A percentile compares a stretch with the other conserved stretches of the same genome.
These are phyloP conservation scores for Talaromyces rugulosus DNA, from an alignment of 2,329 filamentous ascomycete species.

Conservation along the genomic window DNA sequence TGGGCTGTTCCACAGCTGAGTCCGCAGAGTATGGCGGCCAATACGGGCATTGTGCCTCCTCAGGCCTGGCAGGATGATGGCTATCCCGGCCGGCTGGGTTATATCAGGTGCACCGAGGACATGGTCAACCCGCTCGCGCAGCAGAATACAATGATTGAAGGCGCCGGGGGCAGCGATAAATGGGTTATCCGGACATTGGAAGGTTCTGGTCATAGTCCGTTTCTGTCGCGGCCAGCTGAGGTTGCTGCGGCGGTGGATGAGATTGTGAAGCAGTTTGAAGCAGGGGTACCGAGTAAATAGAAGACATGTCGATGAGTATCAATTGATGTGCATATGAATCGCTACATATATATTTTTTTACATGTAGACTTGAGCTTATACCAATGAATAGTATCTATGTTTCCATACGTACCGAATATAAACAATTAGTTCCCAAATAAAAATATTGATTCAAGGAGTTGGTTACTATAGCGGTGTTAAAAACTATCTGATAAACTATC, in stretches of 20 bases:
- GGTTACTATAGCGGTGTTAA: background rate
- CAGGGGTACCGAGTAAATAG: background rate
- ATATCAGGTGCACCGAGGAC: slow-evolving; percentile 1
- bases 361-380: too few relatives aligned
- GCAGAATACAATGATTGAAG: background rate
- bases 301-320: background rate
- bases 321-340: background rate
- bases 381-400: too few relatives aligned
- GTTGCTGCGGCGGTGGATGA: background rate
- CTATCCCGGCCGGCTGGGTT: background rate
- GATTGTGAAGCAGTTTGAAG: slow-evolving; percentile 4
- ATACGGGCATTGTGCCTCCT: background rate
- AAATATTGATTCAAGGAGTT: background rate
- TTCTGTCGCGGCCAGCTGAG: background rate
- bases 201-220: slow-evolving; percentile 1
- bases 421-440: background rate
- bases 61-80: background rate
- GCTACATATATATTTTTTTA: too few relatives aligned
- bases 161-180: background rate
- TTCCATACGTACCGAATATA: background rate
- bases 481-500: background rate
- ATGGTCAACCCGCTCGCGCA: background rate
- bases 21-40: slow-evolving; percentile 1
- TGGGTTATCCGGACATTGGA: background rate
- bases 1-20: background rate